Conservation (phyloP, 306 rosid genomes). For the Datisca glomerata region DNA sequence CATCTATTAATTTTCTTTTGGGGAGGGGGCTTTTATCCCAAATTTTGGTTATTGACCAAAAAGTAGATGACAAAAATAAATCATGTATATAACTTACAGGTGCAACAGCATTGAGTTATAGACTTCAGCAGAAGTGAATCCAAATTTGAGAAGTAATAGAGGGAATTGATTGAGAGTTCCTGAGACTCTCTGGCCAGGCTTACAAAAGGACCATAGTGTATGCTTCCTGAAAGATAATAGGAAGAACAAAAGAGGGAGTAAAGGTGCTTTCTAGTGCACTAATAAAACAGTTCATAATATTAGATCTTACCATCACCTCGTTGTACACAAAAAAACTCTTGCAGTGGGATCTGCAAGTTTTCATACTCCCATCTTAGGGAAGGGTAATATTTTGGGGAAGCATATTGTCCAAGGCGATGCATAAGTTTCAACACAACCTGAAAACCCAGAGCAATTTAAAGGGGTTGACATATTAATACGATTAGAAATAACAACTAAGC, state of each 20-base stretch:
- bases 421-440: conserved; percentile 58
- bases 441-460: conserved; percentile 1
- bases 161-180: conserved; percentile 63
- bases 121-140: conserved; percentile 46
- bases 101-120: conserved; percentile 61
- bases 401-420: conserved; percentile 53
- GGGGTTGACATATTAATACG: background rate
- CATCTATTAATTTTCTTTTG: no score
- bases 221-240: conserved; percentile 40
- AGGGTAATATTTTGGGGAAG: conserved; percentile 39
- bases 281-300: conserved; percentile 1
- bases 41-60: no score
- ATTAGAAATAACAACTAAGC: no score
- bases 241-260: conserved; percentile 8
- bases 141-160: conserved; percentile 57
- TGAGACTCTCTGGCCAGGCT: conserved; percentile 66
- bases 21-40: no score
- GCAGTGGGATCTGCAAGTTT: conserved; percentile 39
- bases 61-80: no score
- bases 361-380: conserved; percentile 43
- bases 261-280: background rate
- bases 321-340: conserved; percentile 30
- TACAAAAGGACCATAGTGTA: conserved; percentile 57
- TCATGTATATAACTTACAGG: conserved; percentile 36
- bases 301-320: conserved; percentile 45